Base-by-base conservation (phyloP, 495 filamentous ascomycete genomes). In the Penicillium dipodomyicola region DNA sequence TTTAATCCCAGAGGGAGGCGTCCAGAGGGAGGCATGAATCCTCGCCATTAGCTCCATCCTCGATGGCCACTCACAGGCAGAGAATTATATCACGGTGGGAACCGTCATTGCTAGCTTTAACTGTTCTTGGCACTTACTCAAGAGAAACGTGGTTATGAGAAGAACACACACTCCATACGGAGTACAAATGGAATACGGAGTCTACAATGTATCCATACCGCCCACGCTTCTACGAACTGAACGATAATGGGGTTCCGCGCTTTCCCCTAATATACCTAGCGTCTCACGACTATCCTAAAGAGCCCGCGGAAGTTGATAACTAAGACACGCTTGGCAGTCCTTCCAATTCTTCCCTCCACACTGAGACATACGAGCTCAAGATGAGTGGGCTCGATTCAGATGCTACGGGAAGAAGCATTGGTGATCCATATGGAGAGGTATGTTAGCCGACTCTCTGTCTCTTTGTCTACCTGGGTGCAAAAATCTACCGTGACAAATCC, bases 11-110 rank as follows among this genome's bases (percentile, higher is more conserved):
- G 52, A 43, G 32, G 30, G 10, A 45, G 20, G 17, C 29, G 32
- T 29, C 42, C 12, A 35, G 52, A 43, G 32, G 30, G 5, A 45
- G 20, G 25, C 39, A 23, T 29, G 52, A 37, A 17, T 17, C 32
- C n/a, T n/a, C 39, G 15, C 19, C 52, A 35, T 10, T 23, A 35
- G 44, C 32, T 29, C 52, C 22, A 25, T 54, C 42, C 9, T 23
- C 8, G 22, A 23, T 46, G 30, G 29, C 52, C 52, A 54, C 52
- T 54, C 32, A 54, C 14, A 25, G n/a, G 17, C 30, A n/a, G 2
- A 1, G 7, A 22, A 6, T 30, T 10, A 25, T 54, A 19, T 22
- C 1, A 22, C 49, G n/a, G 48, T 37, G 27, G 45, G 27, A 30
- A 30, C n/a, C 17, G 14, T 25, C 30, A 3, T 4, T 49, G 32